Conservation (phyloP, 2,329 filamentous ascomycete genomes). For the Rhynchosporium agropyri region DNA sequence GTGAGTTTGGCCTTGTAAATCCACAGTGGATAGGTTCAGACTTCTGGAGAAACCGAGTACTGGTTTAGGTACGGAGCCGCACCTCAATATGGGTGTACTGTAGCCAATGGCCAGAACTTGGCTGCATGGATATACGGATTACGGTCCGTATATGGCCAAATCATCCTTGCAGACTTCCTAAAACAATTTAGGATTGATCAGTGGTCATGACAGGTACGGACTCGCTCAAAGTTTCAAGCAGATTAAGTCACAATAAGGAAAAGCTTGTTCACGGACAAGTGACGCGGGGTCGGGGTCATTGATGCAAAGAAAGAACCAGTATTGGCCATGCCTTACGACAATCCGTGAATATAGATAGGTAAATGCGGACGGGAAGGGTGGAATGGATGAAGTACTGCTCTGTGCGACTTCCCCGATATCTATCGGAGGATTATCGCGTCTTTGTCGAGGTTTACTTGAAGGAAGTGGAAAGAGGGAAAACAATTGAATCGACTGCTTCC, state of each 20-base stretch:
- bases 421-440: too few relatives aligned
- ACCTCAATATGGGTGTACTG: background rate
- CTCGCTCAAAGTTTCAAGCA: conserved; percentile 20
- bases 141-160: too few relatives aligned
- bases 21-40: too few relatives aligned
- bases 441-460: background rate
- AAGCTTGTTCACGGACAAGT: conserved; percentile 1
- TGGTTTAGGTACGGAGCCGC: too few relatives aligned
- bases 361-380: background rate
- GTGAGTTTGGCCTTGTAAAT: too few relatives aligned
- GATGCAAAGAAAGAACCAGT: conserved; percentile 14
- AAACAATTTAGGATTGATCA: conserved; percentile 22
- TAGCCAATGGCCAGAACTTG: background rate
- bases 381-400: conserved; percentile 1
- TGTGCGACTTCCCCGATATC: background rate
- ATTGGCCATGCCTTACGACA: conserved; percentile 15
- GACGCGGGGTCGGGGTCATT: conserved; percentile 16
- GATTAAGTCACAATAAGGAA: conserved; percentile 7
- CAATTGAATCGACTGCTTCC: too few relatives aligned
- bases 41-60: too few relatives aligned
- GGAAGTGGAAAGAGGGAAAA: too few relatives aligned
- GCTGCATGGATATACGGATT: background rate
- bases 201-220: background rate
- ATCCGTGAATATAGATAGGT: background rate
- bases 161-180: background rate